Percentiles rank a stretch among this genome's conserved stretches.
Evolutionary conservation across 1,284 basidiomycete genomes (phyloP).

Genomic region (Puccinia hordei): DNA sequence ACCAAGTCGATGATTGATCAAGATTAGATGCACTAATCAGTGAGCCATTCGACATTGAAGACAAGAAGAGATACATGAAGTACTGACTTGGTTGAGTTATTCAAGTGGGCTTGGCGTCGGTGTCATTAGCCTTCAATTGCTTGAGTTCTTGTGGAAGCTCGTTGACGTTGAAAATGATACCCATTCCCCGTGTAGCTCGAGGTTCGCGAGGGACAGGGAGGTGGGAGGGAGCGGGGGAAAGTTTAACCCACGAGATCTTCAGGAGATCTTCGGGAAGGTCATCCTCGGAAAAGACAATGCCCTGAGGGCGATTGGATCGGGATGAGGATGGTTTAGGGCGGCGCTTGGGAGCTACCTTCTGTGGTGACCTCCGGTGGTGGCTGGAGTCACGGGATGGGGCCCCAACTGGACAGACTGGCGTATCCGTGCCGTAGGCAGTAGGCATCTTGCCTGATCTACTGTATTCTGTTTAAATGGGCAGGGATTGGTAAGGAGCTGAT

Average conservation of each 20-base stretch:
- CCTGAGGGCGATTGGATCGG: background rate
- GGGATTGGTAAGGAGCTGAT: too few relatives aligned
- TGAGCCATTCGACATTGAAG: too few relatives aligned
- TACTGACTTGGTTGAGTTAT: background rate
- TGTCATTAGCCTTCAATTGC: background rate
- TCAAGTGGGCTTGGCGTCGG: background rate
- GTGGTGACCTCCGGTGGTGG: background rate
- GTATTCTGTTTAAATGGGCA: background rate
- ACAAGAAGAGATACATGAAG: too few relatives aligned
- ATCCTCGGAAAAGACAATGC: background rate
- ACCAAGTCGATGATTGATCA: too few relatives aligned
- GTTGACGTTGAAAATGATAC: background rate
- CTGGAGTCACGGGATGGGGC: background rate
- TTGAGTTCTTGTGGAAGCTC: slow-evolving; percentile 5
- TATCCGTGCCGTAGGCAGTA: background rate
- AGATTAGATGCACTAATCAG: too few relatives aligned
- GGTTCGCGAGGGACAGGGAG: background rate
- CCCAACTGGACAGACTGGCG: slow-evolving; percentile 1
- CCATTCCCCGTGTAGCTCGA: background rate
- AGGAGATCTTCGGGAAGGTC: slow-evolving; percentile 1
- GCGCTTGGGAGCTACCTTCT: background rate
- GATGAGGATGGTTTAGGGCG: background rate
- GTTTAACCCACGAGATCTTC: background rate
- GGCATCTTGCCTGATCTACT: background rate
- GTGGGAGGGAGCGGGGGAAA: background rate